Evolutionary conservation across 345 rosid species (phyloP).

Genomic region (Salix arbutifolia): DNA sequence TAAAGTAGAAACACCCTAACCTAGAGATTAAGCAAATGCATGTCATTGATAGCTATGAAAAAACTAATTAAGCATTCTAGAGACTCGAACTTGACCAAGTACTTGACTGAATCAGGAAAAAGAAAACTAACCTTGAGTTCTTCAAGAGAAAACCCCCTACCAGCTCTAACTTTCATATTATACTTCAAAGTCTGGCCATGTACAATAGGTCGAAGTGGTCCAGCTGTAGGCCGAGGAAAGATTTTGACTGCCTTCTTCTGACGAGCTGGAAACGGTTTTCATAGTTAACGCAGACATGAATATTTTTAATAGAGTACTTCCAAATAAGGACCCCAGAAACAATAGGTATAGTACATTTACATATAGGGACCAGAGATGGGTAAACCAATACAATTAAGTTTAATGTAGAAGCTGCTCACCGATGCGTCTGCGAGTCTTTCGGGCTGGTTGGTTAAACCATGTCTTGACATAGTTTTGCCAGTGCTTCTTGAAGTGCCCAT

Average conservation of each 20-base stretch:
- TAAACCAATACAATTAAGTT: no score
- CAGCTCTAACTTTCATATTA: slow-evolving; percentile 85
- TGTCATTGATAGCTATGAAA: not conserved
- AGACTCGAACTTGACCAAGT: not conserved
- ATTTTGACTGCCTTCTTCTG: slow-evolving; percentile 34
- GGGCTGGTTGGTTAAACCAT: slow-evolving; percentile 90
- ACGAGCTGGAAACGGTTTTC: slow-evolving; percentile 17
- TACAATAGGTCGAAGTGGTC: slow-evolving; percentile 53
- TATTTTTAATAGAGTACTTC: not conserved
- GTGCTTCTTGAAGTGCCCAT: slow-evolving; percentile 42
- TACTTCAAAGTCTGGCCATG: slow-evolving; percentile 86
- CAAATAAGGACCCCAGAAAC: not conserved
- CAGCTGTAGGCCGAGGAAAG: slow-evolving; percentile 48
- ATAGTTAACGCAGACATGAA: not conserved
- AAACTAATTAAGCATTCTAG: not conserved
- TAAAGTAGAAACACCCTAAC: not conserved
- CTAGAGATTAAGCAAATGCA: no score
- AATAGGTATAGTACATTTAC: no score
- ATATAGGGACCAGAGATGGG: not conserved
- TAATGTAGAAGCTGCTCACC: slow-evolving; percentile 13
- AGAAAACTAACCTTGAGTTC: slow-evolving; percentile 69
- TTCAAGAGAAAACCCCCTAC: slow-evolving; percentile 81
- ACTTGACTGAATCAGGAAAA: not conserved
- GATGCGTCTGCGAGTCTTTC: slow-evolving; percentile 58
- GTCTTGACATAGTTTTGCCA: slow-evolving; percentile 88